Conservation (phyloP, 2,329 filamentous ascomycete species). For the Cephalotrichum gorgonifer region DNA sequence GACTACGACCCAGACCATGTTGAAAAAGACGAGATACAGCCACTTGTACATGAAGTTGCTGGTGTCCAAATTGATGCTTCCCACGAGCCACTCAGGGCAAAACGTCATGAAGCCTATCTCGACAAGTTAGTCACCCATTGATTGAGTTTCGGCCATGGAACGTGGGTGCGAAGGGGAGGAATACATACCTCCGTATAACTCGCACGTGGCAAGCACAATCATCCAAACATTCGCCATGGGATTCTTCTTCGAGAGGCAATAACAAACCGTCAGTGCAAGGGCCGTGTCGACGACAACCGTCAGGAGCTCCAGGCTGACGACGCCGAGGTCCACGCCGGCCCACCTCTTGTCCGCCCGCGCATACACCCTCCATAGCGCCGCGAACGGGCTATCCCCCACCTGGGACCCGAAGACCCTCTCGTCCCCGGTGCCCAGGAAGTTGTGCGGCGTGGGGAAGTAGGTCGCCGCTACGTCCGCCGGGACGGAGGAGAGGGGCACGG, state of each 20-base stretch:
- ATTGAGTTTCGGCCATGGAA: neutral
- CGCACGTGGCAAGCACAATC: conserved; percentile 53
- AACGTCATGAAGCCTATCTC: conserved; percentile 58
- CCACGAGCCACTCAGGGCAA: conserved; percentile 57
- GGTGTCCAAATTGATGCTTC: conserved; percentile 50
- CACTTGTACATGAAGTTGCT: conserved; percentile 60
- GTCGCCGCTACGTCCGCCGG: conserved; percentile 19
- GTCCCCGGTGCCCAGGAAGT: conserved; percentile 39
- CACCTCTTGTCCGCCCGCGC: conserved; percentile 53
- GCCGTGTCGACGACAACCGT: conserved; percentile 55
- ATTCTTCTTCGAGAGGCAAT: conserved; percentile 45
- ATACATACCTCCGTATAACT: conserved; percentile 49
- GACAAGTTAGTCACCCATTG: neutral
- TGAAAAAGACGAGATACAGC: conserved; percentile 61
- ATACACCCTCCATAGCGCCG: conserved; percentile 59
- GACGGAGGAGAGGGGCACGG: conserved; percentile 24
- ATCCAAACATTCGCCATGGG: conserved; percentile 49
- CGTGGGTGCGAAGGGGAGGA: neutral
- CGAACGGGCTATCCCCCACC: conserved; percentile 43
- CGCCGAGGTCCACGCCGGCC: conserved; percentile 51
- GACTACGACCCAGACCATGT: conserved; percentile 56
- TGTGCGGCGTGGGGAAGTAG: conserved; percentile 36
- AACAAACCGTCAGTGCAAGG: conserved; percentile 49
- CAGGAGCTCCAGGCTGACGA: conserved; percentile 55
- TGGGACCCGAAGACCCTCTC: conserved; percentile 44